Percentiles rank a stretch among this genome's conserved stretches.
phyloP scores from a whole-genome alignment of 1,139 yeast genomes.

The Casaregolazyma suthepensis region DNA sequence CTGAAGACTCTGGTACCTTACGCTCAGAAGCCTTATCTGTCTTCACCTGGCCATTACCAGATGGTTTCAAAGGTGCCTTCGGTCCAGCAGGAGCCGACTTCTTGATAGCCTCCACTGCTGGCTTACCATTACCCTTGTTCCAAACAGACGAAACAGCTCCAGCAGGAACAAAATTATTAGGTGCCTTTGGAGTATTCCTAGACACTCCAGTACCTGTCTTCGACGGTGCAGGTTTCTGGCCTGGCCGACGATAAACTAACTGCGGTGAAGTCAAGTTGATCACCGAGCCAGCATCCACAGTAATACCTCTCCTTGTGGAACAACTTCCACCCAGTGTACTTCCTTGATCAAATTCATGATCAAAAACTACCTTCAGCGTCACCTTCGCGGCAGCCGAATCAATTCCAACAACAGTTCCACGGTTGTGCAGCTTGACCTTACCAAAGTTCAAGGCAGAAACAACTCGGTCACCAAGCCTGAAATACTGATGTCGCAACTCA shows the following conservation, averaged over 20 bases:
- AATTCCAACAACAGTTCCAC: constrained; percentile 88
- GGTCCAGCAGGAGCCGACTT: not conserved
- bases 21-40: constrained; percentile 6
- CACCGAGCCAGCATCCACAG: constrained; percentile 75
- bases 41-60: not conserved
- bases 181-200: not conserved
- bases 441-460: constrained; percentile 83
- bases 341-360: constrained; percentile 75
- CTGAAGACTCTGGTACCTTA: constrained; percentile 4
- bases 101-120: not conserved
- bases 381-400: constrained; percentile 52
- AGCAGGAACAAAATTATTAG: not conserved
- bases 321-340: constrained; percentile 73
- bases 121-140: constrained; percentile 2
- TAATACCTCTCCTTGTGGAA: constrained; percentile 71
- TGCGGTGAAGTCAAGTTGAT: constrained; percentile 72
- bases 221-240: not conserved
- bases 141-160: constrained; percentile 7
- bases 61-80: not conserved
- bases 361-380: constrained; percentile 73
- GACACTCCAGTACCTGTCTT: not conserved
- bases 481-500: constrained; percentile 66
- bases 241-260: constrained; percentile 51
- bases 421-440: constrained; percentile 78
- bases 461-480: constrained; percentile 84